These are phyloP conservation scores for Inga oerstediana DNA, from an alignment of 306 rosid species.

Conservation along the genomic window DNA sequence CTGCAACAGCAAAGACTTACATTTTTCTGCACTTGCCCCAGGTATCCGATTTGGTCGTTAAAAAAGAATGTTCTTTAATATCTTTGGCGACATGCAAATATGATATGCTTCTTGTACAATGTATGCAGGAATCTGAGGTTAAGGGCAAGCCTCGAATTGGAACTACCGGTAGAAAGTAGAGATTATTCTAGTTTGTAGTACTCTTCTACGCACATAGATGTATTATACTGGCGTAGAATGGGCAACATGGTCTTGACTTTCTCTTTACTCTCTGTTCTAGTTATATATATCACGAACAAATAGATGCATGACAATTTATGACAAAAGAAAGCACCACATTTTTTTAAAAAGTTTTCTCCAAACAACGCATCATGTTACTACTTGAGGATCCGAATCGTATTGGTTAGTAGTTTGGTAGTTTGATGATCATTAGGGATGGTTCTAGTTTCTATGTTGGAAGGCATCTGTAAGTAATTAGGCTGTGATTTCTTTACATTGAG, in stretches of 20 bases:
- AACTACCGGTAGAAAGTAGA: constrained; percentile 9
- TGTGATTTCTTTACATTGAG: constrained; percentile 9
- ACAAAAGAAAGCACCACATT: not conserved
- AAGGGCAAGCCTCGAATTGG: constrained; percentile 22
- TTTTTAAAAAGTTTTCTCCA: not conserved
- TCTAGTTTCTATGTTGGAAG: not conserved
- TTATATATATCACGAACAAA: not conserved
- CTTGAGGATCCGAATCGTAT: not conserved
- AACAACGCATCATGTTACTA: not conserved
- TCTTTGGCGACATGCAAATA: not conserved
- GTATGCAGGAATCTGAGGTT: constrained; percentile 8
- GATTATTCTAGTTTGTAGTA: constrained; percentile 15
- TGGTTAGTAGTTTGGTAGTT: constrained; percentile 13
- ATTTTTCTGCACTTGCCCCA: constrained; percentile 84
- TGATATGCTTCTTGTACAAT: constrained; percentile 16
- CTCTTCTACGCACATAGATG: constrained; percentile 18
- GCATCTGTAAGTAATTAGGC: not conserved
- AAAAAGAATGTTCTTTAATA: not conserved
- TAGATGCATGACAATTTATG: not conserved
- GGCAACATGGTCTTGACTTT: not conserved
- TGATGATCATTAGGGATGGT: constrained; percentile 1
- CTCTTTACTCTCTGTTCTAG: not conserved
- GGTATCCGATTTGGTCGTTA: constrained; percentile 45
- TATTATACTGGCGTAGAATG: not conserved
- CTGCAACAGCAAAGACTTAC: constrained; percentile 74